A percentile compares a stretch with the other conserved stretches of the same genome.
Evolutionary conservation across 176 grass and related monocot genomes (phyloP).

Genomic region (Elymus sibiricus): DNA sequence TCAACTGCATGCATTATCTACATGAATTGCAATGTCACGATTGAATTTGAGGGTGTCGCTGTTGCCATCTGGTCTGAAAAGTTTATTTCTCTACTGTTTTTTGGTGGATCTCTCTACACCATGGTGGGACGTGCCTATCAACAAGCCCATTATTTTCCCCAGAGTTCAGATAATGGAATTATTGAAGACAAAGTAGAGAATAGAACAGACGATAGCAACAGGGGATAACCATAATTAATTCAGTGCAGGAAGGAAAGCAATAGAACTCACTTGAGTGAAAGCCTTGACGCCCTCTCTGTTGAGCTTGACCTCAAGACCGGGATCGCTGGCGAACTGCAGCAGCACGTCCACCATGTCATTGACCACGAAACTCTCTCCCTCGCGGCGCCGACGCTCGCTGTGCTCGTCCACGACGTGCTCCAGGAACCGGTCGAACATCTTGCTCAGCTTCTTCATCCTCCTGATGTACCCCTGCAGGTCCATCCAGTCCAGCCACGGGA

Average conservation of each 20-base stretch:
- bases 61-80: neutral
- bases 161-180: neutral
- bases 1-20: neutral
- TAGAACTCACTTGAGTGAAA: slow-evolving; percentile 67
- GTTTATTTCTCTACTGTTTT: neutral
- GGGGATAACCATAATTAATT: neutral
- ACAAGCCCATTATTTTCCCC: neutral
- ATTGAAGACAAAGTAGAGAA: neutral
- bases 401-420: slow-evolving; percentile 88
- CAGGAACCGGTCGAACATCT: slow-evolving; percentile 76
- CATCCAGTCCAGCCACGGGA: slow-evolving; percentile 76
- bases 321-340: slow-evolving; percentile 65
- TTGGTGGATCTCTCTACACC: neutral
- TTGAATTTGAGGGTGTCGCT: neutral
- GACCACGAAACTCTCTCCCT: slow-evolving; percentile 56
- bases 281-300: slow-evolving; percentile 66
- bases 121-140: neutral
- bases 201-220: neutral
- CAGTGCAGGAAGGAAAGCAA: neutral
- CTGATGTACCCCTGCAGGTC: slow-evolving; percentile 83
- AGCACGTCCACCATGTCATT: slow-evolving; percentile 93
- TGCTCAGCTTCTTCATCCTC: slow-evolving; percentile 82
- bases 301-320: slow-evolving; percentile 65
- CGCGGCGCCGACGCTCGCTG: slow-evolving; percentile 34
- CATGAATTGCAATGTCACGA: neutral